Conservation (phyloP, 75 land plant genomes). For the Selaginella moellendorffii region DNA sequence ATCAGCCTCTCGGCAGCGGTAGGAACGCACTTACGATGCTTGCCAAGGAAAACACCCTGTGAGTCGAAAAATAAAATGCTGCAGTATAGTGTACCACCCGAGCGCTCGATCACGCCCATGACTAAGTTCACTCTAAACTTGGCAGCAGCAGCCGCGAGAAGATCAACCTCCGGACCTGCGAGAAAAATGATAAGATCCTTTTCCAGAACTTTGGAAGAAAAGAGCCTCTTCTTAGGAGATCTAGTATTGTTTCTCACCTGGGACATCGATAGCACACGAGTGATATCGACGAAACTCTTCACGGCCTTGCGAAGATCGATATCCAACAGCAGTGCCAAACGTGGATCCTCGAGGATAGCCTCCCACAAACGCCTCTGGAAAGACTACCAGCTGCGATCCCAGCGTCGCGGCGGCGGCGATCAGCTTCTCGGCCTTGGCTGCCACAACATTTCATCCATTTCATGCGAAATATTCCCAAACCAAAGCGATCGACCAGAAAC, state of each 20-base stretch:
- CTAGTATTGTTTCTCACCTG: no score
- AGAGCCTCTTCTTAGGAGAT: no score
- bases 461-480: no score
- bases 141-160: conserved; percentile 67
- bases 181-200: not conserved
- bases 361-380: conserved; percentile 96
- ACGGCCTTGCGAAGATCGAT: conserved; percentile 54
- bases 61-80: conserved; percentile 73
- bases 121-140: conserved; percentile 66
- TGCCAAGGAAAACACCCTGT: conserved; percentile 55
- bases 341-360: conserved; percentile 84
- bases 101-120: conserved; percentile 89
- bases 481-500: no score
- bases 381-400: conserved; percentile 84
- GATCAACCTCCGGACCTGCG: conserved; percentile 91
- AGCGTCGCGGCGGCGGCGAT: conserved; percentile 66
- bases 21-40: conserved; percentile 91
- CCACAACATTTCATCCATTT: conserved; percentile 1
- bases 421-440: conserved; percentile 91
- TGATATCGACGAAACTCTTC: conserved; percentile 86
- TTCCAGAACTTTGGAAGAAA: no score
- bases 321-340: conserved; percentile 74
- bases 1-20: conserved; percentile 77
- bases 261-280: conserved; percentile 90
- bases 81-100: conserved; percentile 84